A percentile compares a stretch with the other conserved stretches of the same genome.
phyloP scores from a whole-genome alignment of 352 stramenopile genomes.

The Aphanomyces euteiches region DNA sequence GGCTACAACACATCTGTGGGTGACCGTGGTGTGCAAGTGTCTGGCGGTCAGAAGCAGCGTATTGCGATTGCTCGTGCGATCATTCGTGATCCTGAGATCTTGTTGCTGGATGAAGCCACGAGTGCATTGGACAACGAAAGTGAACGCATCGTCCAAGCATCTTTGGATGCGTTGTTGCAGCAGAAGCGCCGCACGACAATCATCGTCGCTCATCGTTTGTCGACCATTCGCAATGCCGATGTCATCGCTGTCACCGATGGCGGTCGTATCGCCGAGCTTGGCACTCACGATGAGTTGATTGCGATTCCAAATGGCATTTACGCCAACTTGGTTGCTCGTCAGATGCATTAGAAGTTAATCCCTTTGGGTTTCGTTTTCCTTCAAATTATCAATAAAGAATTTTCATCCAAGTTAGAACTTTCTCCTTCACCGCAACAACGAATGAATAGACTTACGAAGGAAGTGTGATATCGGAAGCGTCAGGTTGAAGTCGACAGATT shows the following conservation, averaged over 20 bases:
- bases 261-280: constrained; percentile 75
- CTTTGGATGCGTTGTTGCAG: constrained; percentile 47
- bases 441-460: too few species aligned
- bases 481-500: too few species aligned
- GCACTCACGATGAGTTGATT: constrained; percentile 82
- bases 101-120: constrained; percentile 90
- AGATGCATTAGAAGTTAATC: too few species aligned
- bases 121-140: constrained; percentile 66
- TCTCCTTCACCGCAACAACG: too few species aligned
- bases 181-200: constrained; percentile 35
- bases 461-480: too few species aligned
- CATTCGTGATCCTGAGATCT: constrained; percentile 76
- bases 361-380: too few species aligned
- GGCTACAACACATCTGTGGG: constrained; percentile 91
- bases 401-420: too few species aligned
- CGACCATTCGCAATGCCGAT: constrained; percentile 87
- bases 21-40: constrained; percentile 83
- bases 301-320: constrained; percentile 48
- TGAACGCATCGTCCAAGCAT: constrained; percentile 44
- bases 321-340: constrained; percentile 20
- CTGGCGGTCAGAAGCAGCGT: constrained; percentile 57
- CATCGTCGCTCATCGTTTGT: constrained; percentile 83
- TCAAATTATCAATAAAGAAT: too few species aligned
- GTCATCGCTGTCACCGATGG: constrained; percentile 83
- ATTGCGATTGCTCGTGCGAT: constrained; percentile 91